Evolutionary conservation across 148 eudicot species (phyloP), one percentile per base, ranked within the genome.

Genomic region (Rhododendron simsii): DNA sequence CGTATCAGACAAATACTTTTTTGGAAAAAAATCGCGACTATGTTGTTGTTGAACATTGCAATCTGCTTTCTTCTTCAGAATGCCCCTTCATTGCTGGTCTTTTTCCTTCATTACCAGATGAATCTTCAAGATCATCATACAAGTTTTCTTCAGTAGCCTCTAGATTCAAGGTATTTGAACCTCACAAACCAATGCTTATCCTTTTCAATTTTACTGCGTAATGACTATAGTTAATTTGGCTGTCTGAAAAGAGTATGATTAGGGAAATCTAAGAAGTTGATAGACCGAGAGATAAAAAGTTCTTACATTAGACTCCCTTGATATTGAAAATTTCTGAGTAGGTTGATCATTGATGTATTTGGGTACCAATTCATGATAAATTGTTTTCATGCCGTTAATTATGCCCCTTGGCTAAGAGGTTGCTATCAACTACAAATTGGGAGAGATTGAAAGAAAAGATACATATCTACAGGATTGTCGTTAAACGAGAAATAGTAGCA

Each of bases 1-100:
- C 88, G n/a, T 97, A 97, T 89, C 95, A 97, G 91, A 94, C 98
- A 48, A 92, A 94, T 39, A 81, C 92, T 4, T 97, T 97, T 83
- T 84, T 97, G 55, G 99, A 97, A 79, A 97, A 97, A 89, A 97
- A 97, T 88, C 98, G 98, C 85, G 99, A 97, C 86, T 97, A 97
- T 92, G 92, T 97, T 87, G 99, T 97, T 78, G 93, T 94, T 89
- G 99, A 97, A 85, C 99, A 97, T 84, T 91, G 95, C 86, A 92
- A 90, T 84, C 90, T 95, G 33, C 86, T 97, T 71, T 95, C 96
- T 81, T 92, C 95, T 76, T 97, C 99, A 15, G 94, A 91, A 86
- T 94, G 98, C 86, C 84, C 93, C 37, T 94, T 97, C 53, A 81
- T 97, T 86, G 91, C 95, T 84, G 95, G 93, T 83, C 98, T 97